These are phyloP conservation scores for Fusarium buxicola DNA, from an alignment of 2,329 filamentous ascomycete genomes.

Conservation along the genomic window DNA sequence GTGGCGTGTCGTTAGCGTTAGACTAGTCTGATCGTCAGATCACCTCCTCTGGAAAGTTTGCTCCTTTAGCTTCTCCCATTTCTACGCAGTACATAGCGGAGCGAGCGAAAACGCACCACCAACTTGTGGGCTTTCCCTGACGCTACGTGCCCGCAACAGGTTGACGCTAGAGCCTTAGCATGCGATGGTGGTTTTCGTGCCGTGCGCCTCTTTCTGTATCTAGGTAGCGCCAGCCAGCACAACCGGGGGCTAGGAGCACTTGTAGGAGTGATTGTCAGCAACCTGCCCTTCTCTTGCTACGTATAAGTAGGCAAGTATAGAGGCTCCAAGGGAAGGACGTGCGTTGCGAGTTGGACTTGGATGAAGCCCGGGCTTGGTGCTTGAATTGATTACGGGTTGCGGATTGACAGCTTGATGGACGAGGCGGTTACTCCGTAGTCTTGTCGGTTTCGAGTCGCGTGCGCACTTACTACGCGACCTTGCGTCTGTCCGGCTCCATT, in stretches of 20 bases:
- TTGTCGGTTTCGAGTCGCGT: slow-evolving; percentile 24
- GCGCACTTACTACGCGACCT: slow-evolving; percentile 5
- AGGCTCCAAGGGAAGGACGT: neutral
- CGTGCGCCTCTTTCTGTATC: slow-evolving; percentile 16
- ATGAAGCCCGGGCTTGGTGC: neutral
- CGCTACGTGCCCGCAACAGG: slow-evolving; percentile 8
- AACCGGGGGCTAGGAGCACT: slow-evolving; percentile 2
- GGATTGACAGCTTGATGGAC: neutral
- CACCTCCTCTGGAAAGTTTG: slow-evolving; percentile 26
- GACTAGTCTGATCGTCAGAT: slow-evolving; percentile 20
- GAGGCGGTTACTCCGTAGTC: neutral
- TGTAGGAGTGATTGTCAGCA: neutral
- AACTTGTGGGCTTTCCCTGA: slow-evolving; percentile 7
- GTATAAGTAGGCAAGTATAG: neutral
- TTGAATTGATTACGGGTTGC: neutral
- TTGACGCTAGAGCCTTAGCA: slow-evolving; percentile 10
- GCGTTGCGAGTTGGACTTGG: neutral
- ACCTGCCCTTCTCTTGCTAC: neutral
- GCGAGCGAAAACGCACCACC: slow-evolving; percentile 13
- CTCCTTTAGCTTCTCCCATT: slow-evolving; percentile 13
- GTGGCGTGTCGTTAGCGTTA: slow-evolving; percentile 23
- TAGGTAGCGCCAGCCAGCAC: neutral
- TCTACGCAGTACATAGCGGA: slow-evolving; percentile 8
- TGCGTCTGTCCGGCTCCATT: slow-evolving; percentile 1
- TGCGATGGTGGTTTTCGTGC: slow-evolving; percentile 20